Evolutionary conservation across 2,329 filamentous ascomycete genomes (phyloP), one percentile per base, ranked within the genome.

Genomic region (Drechslera avenae): DNA sequence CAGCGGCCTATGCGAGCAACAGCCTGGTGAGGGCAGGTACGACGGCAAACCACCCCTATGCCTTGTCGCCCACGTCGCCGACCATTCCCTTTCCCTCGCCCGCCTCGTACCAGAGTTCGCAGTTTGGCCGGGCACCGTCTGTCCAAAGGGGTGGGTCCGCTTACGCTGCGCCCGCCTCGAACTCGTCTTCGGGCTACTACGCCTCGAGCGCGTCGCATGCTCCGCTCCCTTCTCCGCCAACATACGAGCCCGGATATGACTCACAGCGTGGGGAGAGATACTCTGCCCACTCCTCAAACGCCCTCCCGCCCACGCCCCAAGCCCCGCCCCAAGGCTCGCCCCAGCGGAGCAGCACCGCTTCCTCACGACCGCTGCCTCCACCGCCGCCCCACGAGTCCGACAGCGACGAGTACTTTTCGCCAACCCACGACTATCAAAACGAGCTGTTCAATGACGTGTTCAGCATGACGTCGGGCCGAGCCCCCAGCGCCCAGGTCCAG

Each of bases 401-500:
- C 39, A 60, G 64, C 47, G 70, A 72, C 21, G 73, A 75, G 33
- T 73, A 75, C 13, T 75, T 76, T 62, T 68, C 73, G 33, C 62
- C 60, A 19, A 62, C 68, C 19, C 71, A 70, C 43, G 68, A 60
- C 14, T 54, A 68, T 16, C 81, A 83, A 62, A 82, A 86, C 43
- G 82, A 84, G 35, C 67, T 86, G 7, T 83, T 83, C 62, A 76
- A 78, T 43, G 78, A 86, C 58, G 78, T 86, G 6, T 79, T 85
- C 63, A 78, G 76, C 41, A 79, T 81, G 33, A 70, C 71, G 33
- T 52, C 65, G n/a, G 63, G 63, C 3, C 43, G 59, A 9, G 14
- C 39, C 33, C 69, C 76, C 2, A 45, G 57, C 10, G 18, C 39
- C 33, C 69, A 76, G 34, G 63, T 76, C 3, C 62, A 70, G 10